Percentiles rank a stretch among this genome's conserved stretches.
Evolutionary conservation across 305 asterid genomes (phyloP).

Genomic region (Fraxinus baroniana): DNA sequence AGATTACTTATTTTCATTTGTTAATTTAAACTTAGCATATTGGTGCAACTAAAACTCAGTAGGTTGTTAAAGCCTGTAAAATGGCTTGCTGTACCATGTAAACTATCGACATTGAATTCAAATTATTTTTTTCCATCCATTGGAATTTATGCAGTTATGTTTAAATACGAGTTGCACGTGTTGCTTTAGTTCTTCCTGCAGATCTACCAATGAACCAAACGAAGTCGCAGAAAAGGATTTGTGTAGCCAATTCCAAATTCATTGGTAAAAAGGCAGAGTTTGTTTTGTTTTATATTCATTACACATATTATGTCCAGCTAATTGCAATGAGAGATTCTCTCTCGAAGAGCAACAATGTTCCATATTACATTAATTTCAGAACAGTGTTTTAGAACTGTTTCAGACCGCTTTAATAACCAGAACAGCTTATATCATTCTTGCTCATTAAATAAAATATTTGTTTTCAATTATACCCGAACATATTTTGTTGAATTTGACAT

Average conservation of each 20-base stretch:
- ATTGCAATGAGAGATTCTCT: background rate
- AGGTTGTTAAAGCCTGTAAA: background rate
- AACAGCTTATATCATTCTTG: background rate
- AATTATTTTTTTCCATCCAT: background rate
- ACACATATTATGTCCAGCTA: background rate
- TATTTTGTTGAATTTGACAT: background rate
- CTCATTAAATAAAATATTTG: background rate
- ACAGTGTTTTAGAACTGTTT: background rate
- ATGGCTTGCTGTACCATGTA: background rate
- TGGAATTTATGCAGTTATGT: background rate
- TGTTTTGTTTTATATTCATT: background rate
- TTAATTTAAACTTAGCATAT: background rate
- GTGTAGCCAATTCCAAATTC: background rate
- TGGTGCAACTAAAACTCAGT: background rate
- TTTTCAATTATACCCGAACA: background rate
- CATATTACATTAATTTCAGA: background rate
- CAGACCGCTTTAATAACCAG: background rate
- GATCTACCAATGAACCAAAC: background rate
- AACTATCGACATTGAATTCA: background rate
- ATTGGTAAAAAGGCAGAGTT: background rate
- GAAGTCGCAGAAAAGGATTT: background rate
- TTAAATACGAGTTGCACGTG: background rate
- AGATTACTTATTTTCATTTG: background rate
- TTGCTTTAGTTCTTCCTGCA: background rate
- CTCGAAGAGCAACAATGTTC: background rate